These are phyloP conservation scores for Gynostemma pentaphyllum DNA, from an alignment of 306 rosid species.

Conservation along the genomic window DNA sequence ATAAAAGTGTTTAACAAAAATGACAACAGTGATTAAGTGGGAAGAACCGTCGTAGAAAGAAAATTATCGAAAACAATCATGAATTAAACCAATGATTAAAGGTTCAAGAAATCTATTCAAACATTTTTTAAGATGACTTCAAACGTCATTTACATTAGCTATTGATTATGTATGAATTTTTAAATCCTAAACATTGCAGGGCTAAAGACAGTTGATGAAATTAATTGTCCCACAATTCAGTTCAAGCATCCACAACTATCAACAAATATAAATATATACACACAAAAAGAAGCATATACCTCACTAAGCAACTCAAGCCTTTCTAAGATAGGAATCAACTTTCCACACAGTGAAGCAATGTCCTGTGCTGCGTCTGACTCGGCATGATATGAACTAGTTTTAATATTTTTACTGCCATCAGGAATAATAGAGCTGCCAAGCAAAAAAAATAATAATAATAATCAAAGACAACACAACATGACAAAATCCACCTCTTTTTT, in stretches of 20 bases:
- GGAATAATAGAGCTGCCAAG: slow-evolving; percentile 36
- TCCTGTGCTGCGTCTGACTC: slow-evolving; percentile 40
- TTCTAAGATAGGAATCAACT: slow-evolving; percentile 61
- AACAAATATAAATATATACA: not conserved
- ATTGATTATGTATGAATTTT: not conserved
- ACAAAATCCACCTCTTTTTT: not conserved
- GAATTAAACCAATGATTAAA: not conserved
- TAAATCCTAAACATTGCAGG: not conserved
- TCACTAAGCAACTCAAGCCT: slow-evolving; percentile 73
- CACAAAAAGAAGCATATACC: slow-evolving; percentile 30
- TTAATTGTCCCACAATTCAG: not conserved
- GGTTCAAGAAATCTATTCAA: not conserved
- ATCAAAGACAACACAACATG: not conserved
- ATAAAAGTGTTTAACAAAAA: no score
- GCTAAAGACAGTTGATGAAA: not conserved
- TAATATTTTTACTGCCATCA: slow-evolving; percentile 25
- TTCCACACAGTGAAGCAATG: slow-evolving; percentile 38
- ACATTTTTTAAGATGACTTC: not conserved
- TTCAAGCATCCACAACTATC: not conserved
- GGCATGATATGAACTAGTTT: slow-evolving; percentile 38
- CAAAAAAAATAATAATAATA: slow-evolving; percentile 1
- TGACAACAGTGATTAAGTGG: not conserved
- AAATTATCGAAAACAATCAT: not conserved
- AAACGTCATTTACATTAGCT: not conserved
- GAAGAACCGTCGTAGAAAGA: not conserved